Evolutionary conservation across 352 stramenopile genomes (phyloP).

Genomic region (Paralagenidium karlingii): DNA sequence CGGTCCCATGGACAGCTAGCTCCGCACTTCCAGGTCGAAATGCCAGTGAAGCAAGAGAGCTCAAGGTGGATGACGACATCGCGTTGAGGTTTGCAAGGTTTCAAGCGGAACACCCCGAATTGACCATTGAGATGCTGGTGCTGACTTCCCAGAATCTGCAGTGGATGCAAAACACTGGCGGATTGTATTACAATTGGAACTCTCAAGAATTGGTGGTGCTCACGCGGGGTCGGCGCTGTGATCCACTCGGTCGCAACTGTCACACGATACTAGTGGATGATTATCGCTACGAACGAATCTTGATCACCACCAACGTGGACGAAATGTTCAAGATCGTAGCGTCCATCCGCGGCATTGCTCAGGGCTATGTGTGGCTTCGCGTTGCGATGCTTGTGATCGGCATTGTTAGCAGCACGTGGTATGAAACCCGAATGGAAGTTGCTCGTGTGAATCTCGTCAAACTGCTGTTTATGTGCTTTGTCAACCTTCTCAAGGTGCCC

Average conservation of each 20-base stretch:
- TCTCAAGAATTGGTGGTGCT: no score
- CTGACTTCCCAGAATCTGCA: slow-evolving; percentile 9
- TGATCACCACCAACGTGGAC: slow-evolving; percentile 16
- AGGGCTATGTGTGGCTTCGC: slow-evolving; percentile 37
- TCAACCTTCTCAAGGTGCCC: slow-evolving; percentile 10
- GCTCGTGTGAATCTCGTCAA: background rate
- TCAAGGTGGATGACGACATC: no score
- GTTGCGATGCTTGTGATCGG: slow-evolving; percentile 10
- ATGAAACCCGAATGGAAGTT: slow-evolving; percentile 7
- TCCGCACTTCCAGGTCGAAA: no score
- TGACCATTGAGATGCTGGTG: slow-evolving; percentile 9
- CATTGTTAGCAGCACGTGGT: no score
- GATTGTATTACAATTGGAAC: no score
- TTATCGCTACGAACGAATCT: slow-evolving; percentile 35
- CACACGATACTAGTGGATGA: slow-evolving; percentile 27
- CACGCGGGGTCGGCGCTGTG: slow-evolving; percentile 15
- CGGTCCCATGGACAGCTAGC: no score
- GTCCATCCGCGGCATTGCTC: slow-evolving; percentile 13
- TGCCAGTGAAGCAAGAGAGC: no score
- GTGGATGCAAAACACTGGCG: no score
- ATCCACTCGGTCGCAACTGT: slow-evolving; percentile 1
- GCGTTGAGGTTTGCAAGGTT: slow-evolving; percentile 10
- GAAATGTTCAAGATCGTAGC: slow-evolving; percentile 16
- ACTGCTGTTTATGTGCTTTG: background rate
- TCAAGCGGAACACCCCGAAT: slow-evolving; percentile 10